A percentile compares a stretch with the other conserved stretches of the same genome.
phyloP scores from a whole-genome alignment of 73 alveolate species.

The Paramecium pentaurelia region DNA sequence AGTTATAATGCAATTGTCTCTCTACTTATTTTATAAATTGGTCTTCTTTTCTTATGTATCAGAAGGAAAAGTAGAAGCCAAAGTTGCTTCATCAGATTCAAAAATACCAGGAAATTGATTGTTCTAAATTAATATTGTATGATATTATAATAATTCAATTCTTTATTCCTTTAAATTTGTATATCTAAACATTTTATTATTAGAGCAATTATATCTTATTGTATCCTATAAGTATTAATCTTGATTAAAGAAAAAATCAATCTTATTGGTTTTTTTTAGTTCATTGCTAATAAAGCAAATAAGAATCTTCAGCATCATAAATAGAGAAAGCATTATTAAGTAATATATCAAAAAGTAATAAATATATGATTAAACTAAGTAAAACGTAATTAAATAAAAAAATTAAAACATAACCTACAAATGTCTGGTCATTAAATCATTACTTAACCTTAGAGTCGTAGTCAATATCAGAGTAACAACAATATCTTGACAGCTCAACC shows the following conservation, averaged over 20 bases:
- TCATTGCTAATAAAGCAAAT: too few relatives aligned
- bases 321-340: not conserved
- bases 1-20: not conserved
- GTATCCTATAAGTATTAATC: too few relatives aligned
- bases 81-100: not conserved
- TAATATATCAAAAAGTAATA: not conserved
- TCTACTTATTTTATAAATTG: not conserved
- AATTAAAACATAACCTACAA: not conserved
- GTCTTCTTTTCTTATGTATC: conserved; percentile 19
- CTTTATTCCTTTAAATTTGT: not conserved
- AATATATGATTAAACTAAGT: not conserved
- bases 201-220: too few relatives aligned
- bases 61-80: not conserved
- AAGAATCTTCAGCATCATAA: too few relatives aligned
- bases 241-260: too few relatives aligned
- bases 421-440: not conserved
- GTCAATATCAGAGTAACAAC: not conserved
- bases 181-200: not conserved
- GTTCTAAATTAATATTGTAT: not conserved
- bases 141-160: not conserved
- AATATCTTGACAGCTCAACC: not conserved
- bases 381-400: not conserved
- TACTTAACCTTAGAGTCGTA: not conserved
- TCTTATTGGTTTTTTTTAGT: too few relatives aligned
- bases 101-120: not conserved